These are phyloP conservation scores for Mycena belliarum DNA, from an alignment of 768 basidiomycete genomes.

Conservation along the genomic window DNA sequence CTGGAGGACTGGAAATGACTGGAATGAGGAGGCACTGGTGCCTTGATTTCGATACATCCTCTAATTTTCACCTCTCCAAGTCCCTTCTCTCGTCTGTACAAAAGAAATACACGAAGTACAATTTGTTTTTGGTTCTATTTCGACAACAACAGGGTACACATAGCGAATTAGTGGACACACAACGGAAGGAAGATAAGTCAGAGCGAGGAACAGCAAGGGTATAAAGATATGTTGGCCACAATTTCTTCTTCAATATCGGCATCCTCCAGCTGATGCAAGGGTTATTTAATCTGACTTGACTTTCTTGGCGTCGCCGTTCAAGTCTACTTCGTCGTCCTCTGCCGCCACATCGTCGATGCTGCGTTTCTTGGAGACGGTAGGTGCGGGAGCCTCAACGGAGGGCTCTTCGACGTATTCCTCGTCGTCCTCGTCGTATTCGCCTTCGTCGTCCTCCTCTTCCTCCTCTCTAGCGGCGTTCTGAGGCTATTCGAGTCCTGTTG, in stretches of 20 bases:
- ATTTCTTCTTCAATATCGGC: slow-evolving; percentile 7
- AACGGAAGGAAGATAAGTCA: slow-evolving; percentile 3
- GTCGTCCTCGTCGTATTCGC: slow-evolving; percentile 31
- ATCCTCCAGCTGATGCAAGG: not conserved
- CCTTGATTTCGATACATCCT: slow-evolving; percentile 42
- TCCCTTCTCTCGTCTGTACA: not conserved
- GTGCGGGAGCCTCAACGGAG: slow-evolving; percentile 5
- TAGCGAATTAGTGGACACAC: not conserved
- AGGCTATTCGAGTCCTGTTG: slow-evolving; percentile 24
- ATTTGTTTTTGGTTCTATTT: slow-evolving; percentile 16
- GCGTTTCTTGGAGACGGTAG: slow-evolving; percentile 35
- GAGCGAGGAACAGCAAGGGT: slow-evolving; percentile 15
- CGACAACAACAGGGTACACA: slow-evolving; percentile 20
- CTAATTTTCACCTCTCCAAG: not conserved
- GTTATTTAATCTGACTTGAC: slow-evolving; percentile 37
- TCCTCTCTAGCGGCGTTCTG: slow-evolving; percentile 29
- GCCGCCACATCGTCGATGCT: slow-evolving; percentile 33
- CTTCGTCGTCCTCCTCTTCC: slow-evolving; percentile 25
- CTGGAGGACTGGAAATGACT: slow-evolving; percentile 43
- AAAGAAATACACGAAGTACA: slow-evolving; percentile 9
- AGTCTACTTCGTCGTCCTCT: slow-evolving; percentile 29
- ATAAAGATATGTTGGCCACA: slow-evolving; percentile 19
- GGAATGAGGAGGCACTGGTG: slow-evolving; percentile 64
- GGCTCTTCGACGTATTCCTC: slow-evolving; percentile 26
- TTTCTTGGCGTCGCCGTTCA: slow-evolving; percentile 40